Evolutionary conservation across 2,329 filamentous ascomycete genomes (phyloP), one percentile per base, ranked within the genome.

Genomic region (Colletotrichum noveboracense): DNA sequence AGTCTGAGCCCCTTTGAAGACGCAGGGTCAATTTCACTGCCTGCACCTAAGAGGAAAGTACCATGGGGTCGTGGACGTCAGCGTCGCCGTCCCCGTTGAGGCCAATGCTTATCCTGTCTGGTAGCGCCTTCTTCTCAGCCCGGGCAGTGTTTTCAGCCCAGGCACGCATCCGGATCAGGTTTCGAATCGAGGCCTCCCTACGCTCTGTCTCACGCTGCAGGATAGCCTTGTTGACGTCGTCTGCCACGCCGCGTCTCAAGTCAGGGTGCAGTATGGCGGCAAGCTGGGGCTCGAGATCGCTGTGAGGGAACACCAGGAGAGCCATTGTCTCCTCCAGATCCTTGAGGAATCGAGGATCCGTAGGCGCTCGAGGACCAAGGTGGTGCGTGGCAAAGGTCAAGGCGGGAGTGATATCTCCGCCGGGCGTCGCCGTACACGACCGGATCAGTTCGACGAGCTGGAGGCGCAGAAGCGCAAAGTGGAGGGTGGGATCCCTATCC

Each of bases 391-490:
- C 97, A 85, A 99, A 99, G 74, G 93, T 92, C 68, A 99, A 86
- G 2, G 96, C 97, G 8, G 94, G 92, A 12, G 84, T 91, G 70
- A 98, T 96, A 79, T 98, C 95, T 34, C 92, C 91, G 70, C 91
- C 89, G 4, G 91, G 88, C 52, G 88, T 88, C 13, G 90, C 88
- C 71, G 92, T 95, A 84, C 94, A 96, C 55, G 88, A 88, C 38
- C 96, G 93, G 80, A 99, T 99, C 69, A 98, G 89, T 86, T 99
- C 97, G 71, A 99, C 94, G 7, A 99, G 90, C 83, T 99, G 97
- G 52, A 99, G 90, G 43, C 96, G 94, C 62, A 99, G 89, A 6
- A 99, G 89, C 2, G 95, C 92, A 84, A 99, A 99, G 83, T 98
- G 96, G 61, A 99, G 88, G 4, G 93, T 90, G 2, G 94, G 92